Conservation (phyloP, 2,329 filamentous ascomycete species). For the Fusarium piperis region DNA sequence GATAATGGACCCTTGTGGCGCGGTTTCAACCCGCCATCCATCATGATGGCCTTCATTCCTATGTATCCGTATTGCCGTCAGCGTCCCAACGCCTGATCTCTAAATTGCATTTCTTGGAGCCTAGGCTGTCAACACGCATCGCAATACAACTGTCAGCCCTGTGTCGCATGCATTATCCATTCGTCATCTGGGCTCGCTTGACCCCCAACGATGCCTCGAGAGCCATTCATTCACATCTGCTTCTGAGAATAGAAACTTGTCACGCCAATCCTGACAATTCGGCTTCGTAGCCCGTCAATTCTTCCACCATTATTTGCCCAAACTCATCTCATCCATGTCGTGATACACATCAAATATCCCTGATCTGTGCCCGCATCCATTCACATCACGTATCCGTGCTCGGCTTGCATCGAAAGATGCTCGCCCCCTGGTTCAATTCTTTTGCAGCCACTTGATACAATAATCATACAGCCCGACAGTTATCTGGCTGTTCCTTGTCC, state of each 20-base stretch:
- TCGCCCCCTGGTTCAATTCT: conserved; percentile 5
- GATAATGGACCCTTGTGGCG: neutral
- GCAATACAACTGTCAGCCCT: neutral
- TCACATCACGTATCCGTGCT: neutral
- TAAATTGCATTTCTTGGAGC: neutral
- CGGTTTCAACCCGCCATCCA: neutral
- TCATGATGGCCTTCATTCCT: neutral
- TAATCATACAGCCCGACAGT: neutral
- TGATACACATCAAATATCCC: neutral
- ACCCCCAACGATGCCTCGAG: neutral
- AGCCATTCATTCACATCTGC: neutral
- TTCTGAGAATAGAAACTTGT: neutral
- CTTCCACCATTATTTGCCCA: neutral
- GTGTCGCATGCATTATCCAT: too few relatives aligned
- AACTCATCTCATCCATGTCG: neutral
- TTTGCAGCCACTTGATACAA: conserved; percentile 3
- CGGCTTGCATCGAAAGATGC: neutral
- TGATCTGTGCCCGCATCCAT: neutral
- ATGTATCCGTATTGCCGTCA: neutral
- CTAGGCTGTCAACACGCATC: neutral
- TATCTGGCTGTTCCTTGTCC: neutral
- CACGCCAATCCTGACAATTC: neutral
- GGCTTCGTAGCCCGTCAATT: neutral
- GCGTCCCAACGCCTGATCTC: neutral
- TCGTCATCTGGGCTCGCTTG: too few relatives aligned